Evolutionary conservation across 768 basidiomycete species (phyloP), one percentile per base, ranked within the genome.

Genomic region (Mycena haematopus): DNA sequence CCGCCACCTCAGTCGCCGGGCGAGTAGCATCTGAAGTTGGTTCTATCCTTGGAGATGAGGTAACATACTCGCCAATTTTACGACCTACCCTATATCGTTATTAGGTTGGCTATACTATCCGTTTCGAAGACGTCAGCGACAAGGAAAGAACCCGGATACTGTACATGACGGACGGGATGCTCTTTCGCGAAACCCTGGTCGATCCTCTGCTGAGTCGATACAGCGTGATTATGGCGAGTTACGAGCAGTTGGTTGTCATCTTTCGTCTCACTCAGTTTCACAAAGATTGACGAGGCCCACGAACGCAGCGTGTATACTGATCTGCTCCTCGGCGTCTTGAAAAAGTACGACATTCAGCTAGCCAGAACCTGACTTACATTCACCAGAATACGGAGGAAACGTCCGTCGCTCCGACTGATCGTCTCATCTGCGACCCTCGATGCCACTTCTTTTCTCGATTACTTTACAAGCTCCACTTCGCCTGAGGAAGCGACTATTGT

Each of bases 141-240:
- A 93, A 92, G 69, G 85, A 90, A 29, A 81, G 86, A 55, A 99
- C 97, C 1, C 84, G 93, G 27, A 93, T 99, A 73, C 83, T 95
- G 44, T 99, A 99, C 75, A 85, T 99, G 86, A 99, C 97, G 33
- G 97, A 99, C 74, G 97, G 97, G 47, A 96, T 99, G 89, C 87
- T 99, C 38, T 98, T 99, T 74, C 86, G 96, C 62, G 96, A 98
- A 77, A 90, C 90, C 24, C 84, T 98, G 69, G 80, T 95, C 38
- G 96, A 99, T 72, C 97, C 97, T 19, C 75, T 98, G 29, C 82
- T 99, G 54, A 93, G 90, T 72, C 88, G 90, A 25, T 98, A 96
- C 71, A 96, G 94, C 70, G 94, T 95, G 11, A 91, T 99, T 63
- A 99, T 99, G 95, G 95, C 91, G 67, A 51, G 82, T 73, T 60